Conservation (phyloP, 306 rosid species). For the Trichosanthes cucumerina region DNA sequence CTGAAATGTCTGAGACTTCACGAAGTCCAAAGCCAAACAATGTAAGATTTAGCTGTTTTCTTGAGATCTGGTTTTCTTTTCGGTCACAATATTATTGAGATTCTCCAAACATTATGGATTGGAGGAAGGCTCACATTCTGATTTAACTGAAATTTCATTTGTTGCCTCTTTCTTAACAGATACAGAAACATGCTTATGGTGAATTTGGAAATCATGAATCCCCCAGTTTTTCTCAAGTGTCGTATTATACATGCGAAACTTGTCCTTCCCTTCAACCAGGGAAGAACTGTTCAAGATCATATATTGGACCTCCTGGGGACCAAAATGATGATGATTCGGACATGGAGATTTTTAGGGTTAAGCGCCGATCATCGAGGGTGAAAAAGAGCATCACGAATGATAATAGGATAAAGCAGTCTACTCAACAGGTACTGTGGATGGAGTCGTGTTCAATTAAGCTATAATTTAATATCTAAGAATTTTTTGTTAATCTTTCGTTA, state of each 20-base stretch:
- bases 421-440: slow-evolving; percentile 49
- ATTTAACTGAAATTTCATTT: slow-evolving; percentile 14
- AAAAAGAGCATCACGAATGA: slow-evolving; percentile 42
- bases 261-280: slow-evolving; percentile 28
- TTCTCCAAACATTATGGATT: neutral
- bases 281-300: slow-evolving; percentile 27
- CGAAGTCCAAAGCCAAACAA: slow-evolving; percentile 16
- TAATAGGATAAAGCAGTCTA: slow-evolving; percentile 30
- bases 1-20: slow-evolving; percentile 30
- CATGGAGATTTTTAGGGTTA: slow-evolving; percentile 73
- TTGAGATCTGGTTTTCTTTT: neutral
- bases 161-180: slow-evolving; percentile 27
- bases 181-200: slow-evolving; percentile 26
- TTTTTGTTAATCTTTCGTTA: neutral
- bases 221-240: slow-evolving; percentile 27
- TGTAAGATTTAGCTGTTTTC: slow-evolving; percentile 36
- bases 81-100: neutral
- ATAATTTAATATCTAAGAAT: neutral
- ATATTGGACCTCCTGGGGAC: slow-evolving; percentile 29
- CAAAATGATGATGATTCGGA: slow-evolving; percentile 72
- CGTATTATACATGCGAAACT: slow-evolving; percentile 31
- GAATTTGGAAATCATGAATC: slow-evolving; percentile 20
- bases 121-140: slow-evolving; percentile 5
- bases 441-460: neutral
- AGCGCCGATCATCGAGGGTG: slow-evolving; percentile 75